Base-by-base conservation (phyloP, 1,284 basidiomycete species). In the Cutaneotrichosporon dermatis region DNA sequence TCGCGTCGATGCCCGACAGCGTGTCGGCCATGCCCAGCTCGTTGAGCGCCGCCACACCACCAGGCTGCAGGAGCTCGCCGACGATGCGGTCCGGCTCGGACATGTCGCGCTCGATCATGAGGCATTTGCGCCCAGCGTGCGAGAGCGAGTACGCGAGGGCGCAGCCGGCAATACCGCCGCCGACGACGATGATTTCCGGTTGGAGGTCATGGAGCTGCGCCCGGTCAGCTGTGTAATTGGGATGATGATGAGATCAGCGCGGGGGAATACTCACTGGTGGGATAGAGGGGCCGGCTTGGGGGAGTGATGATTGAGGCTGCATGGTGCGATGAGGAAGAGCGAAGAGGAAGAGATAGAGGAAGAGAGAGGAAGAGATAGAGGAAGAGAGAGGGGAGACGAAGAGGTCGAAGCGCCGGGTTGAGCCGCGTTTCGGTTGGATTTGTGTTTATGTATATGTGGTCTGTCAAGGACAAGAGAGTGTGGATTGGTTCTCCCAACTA, bases 31-130 rank as follows among this genome's bases (percentile, higher is more conserved):
- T 78, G 1, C 92, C 94, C 15, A 99, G 84, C 57, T 84, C 79
- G 62, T 85, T 79, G 51, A 99, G 80, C 0, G 92, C 87, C 4
- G 82, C 81, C 16, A 94, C 87, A 5, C 96, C 96, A 1, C 90
- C 94, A 0, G 96, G 96, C 72, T 99, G 95, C 16, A 99, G 81
- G 1, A 99, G 85, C 78, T 99, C 96, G 41, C 96, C 95, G 42
- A 99, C 95, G 68, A 99, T 98, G 33, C 95, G 85, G 82, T 98
- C 92, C 0, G 96, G 95, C 76, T 94, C 89, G 0, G 87, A 82
- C 10, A 98, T 83, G 43, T 95, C 95, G 50, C 93, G 85, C 78
- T 96, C 92, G 61, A 96, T 80, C 2, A 95, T 79, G 16, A 87
- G 86, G 62, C 94, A 86, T n/a, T 84, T 62, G 9, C 79, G 76